Conservation (phyloP, 83 land plant genomes). For the Picea abies region DNA sequence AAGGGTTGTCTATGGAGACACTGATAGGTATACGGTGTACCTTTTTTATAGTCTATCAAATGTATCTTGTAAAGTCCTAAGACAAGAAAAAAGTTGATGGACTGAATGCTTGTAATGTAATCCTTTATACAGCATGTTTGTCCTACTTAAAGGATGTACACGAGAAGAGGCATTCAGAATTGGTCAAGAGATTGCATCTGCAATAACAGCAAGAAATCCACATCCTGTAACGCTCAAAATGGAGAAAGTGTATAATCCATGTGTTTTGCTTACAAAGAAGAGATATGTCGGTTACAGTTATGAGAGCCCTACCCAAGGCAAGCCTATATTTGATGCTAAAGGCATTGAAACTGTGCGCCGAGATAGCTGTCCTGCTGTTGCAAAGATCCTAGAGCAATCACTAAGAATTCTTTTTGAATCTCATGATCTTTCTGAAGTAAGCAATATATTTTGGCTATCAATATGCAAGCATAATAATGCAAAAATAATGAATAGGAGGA, state of each 20-base stretch:
- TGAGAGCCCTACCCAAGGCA: slow-evolving; percentile 69
- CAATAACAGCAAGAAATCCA: slow-evolving; percentile 85
- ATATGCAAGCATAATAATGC: not conserved
- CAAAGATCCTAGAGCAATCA: slow-evolving; percentile 82
- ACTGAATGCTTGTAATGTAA: not conserved
- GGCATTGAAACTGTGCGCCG: slow-evolving; percentile 98
- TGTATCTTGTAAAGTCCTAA: not conserved
- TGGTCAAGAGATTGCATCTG: slow-evolving; percentile 92
- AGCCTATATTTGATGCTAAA: slow-evolving; percentile 93
- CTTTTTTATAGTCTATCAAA: not conserved
- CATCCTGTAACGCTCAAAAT: slow-evolving; percentile 88
- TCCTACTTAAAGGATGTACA: slow-evolving; percentile 83
- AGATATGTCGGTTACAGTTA: slow-evolving; percentile 98
- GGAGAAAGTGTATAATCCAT: slow-evolving; percentile 95
- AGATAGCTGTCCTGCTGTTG: slow-evolving; percentile 92
- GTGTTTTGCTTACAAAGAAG: slow-evolving; percentile 93
- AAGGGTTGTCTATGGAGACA: slow-evolving; percentile 97
- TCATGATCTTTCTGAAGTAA: slow-evolving; percentile 71
- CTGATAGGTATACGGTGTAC: slow-evolving; percentile 91
- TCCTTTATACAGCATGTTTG: slow-evolving; percentile 82
- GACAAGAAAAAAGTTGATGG: not conserved
- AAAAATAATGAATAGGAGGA: not conserved
- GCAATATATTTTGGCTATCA: not conserved
- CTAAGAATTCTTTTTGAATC: slow-evolving; percentile 78
- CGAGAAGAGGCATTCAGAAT: slow-evolving; percentile 75